phyloP scores from a whole-genome alignment of 228 moss, liverwort and hornwort genomes.

The Sphagnum fallax region DNA sequence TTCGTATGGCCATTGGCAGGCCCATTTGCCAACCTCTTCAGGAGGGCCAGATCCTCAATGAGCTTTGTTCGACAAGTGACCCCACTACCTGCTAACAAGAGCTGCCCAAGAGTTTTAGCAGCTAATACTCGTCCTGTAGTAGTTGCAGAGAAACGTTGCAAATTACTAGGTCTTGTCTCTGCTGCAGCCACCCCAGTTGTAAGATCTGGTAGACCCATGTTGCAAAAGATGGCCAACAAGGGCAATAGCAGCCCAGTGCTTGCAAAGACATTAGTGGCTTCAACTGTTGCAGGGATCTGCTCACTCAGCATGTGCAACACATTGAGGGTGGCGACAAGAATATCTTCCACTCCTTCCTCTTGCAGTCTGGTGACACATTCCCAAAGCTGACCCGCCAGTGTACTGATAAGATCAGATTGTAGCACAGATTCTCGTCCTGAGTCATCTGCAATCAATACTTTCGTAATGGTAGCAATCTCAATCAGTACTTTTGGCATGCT shows the following conservation, averaged over 20 bases:
- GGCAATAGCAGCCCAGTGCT: conserved; percentile 73
- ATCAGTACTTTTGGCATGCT: conserved; percentile 44
- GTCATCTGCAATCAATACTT: conserved; percentile 70
- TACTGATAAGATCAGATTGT: conserved; percentile 66
- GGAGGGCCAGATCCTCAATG: conserved; percentile 74
- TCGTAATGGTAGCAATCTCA: conserved; percentile 64
- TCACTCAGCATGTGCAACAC: conserved; percentile 80
- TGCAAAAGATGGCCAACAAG: conserved; percentile 75
- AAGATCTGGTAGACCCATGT: conserved; percentile 54
- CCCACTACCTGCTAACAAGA: conserved; percentile 89
- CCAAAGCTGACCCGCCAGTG: conserved; percentile 74
- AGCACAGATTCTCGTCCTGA: conserved; percentile 54
- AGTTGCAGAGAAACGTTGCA: conserved; percentile 18
- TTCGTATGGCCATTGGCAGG: conserved; percentile 63
- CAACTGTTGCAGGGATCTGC: conserved; percentile 73
- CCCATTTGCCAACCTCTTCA: conserved; percentile 62
- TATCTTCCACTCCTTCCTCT: conserved; percentile 47
- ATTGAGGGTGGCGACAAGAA: conserved; percentile 66
- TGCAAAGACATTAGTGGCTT: conserved; percentile 74
- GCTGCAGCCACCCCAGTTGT: conserved; percentile 9
- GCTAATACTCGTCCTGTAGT: conserved; percentile 51
- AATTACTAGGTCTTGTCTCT: conserved; percentile 14
- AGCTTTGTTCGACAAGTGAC: conserved; percentile 94
- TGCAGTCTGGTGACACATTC: conserved; percentile 44
- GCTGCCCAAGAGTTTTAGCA: conserved; percentile 88